Base-by-base conservation (phyloP, 2,329 filamentous ascomycete genomes). In the Lachnellula suecica region DNA sequence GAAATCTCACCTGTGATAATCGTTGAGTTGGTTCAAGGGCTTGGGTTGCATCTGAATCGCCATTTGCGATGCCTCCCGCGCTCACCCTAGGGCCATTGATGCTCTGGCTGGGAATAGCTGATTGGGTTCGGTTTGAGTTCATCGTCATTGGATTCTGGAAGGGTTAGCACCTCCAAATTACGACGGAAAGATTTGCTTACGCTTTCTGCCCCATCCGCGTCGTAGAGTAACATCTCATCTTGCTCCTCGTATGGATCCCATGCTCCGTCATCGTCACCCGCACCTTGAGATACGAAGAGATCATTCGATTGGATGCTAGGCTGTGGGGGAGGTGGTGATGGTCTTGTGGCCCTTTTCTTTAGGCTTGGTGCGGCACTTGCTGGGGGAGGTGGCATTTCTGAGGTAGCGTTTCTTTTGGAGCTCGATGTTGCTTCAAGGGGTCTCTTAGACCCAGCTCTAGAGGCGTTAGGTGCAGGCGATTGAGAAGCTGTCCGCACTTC, bases 231-330 rank as follows among this genome's bases (percentile, higher is more conserved):
- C 61, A 84, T 83, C 45, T 85, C 84, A 6, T 82, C 81, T 11
- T 85, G 79, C 25, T 81, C 84, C 47, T 82, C 79, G 2, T 87
- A 76, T 2, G 88, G 88, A 58, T 91, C 86, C 88, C 89, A 93
- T 49, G 76, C 73, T 41, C 79, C 76, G 56, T 90, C 87, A 22
- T 90, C 86, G 25, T 89, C 84, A 8, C 69, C 75, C 52, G 78
- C 75, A 15, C 17, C 22, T 20, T 20, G 40, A 2, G 77, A 74
- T n/a, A 91, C 78, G 62, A 92, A 91, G 4, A 92, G 73, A 46
- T 84, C 85, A 49, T 90, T 83, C 0, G 84, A 79, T 52, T 83
- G 77, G 43, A 83, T 73, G 22, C 81, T 83, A 13, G 82, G 75
- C 13, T 79, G 75, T 15, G 80, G 78, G 2, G 78, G 77, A 27